Conservation (phyloP, 2,329 filamentous ascomycete genomes). For the Colletotrichum somersetense region DNA sequence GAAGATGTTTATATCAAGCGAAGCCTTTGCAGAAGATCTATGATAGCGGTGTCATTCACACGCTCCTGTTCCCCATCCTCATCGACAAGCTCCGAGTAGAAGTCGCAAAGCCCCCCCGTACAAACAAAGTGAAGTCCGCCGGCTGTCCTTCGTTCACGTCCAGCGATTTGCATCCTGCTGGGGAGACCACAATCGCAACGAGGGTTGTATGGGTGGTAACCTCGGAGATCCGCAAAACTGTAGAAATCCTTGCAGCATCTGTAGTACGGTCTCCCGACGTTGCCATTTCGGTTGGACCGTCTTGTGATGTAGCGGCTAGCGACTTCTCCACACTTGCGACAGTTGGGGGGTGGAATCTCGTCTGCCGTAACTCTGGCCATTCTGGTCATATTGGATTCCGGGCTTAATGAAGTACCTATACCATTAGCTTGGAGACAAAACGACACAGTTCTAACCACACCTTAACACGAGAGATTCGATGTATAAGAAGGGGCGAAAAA, state of each 20-base stretch:
- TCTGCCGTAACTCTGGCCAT: too few species aligned
- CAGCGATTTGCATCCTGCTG: constrained; percentile 8
- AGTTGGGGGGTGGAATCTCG: too few species aligned
- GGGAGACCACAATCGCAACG: background rate
- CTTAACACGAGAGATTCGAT: background rate
- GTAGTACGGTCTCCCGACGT: constrained; percentile 10
- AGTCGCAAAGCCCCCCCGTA: background rate
- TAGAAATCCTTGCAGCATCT: background rate
- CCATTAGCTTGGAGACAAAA: background rate
- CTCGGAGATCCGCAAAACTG: constrained; percentile 1
- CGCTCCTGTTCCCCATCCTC: background rate
- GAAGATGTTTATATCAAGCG: too few species aligned
- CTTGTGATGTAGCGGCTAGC: background rate
- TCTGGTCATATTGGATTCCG: background rate
- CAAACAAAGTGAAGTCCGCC: constrained; percentile 19
- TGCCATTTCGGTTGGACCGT: constrained; percentile 3
- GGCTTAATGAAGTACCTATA: background rate
- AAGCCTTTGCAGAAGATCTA: too few species aligned
- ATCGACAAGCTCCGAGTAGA: background rate
- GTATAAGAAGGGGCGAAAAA: background rate
- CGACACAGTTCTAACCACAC: background rate
- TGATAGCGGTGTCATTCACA: too few species aligned
- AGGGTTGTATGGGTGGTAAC: constrained; percentile 6
- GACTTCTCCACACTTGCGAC: background rate
- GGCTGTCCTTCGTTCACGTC: background rate